phyloP scores from a whole-genome alignment of 345 rosid genomes.

The Orychophragmus violaceus region DNA sequence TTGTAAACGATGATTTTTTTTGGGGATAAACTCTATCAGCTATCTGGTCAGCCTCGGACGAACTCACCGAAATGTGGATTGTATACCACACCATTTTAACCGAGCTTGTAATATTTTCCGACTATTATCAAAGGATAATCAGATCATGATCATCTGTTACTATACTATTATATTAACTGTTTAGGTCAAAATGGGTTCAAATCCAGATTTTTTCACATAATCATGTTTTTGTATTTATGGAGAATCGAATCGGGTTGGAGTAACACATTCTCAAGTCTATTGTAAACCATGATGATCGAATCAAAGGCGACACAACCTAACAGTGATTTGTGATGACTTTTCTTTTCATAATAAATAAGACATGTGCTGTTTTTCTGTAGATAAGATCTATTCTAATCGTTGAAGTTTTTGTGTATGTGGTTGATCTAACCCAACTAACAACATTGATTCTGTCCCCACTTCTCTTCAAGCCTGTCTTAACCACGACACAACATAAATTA shows the following conservation, averaged over 20 bases:
- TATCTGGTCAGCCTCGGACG: too few species aligned
- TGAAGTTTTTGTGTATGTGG: conserved; percentile 19
- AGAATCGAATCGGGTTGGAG: too few species aligned
- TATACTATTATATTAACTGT: too few species aligned
- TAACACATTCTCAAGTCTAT: not conserved
- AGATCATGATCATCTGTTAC: too few species aligned
- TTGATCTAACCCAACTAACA: conserved; percentile 21
- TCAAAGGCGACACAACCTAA: conserved; percentile 6
- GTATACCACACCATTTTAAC: too few species aligned
- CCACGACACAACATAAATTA: not conserved
- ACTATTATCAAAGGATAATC: too few species aligned
- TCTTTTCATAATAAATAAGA: conserved; percentile 15
- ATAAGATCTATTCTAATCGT: conserved; percentile 18
- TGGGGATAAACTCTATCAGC: too few species aligned
- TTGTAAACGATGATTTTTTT: not conserved
- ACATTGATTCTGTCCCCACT: conserved; percentile 21
- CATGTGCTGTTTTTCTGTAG: conserved; percentile 24
- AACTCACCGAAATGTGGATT: too few species aligned
- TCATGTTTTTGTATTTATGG: too few species aligned
- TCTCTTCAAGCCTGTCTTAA: not conserved
- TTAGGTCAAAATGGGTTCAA: too few species aligned
- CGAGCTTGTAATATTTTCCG: too few species aligned
- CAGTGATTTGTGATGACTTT: conserved; percentile 24
- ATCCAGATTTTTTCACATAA: too few species aligned
- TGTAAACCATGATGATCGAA: not conserved